These are phyloP conservation scores for Penicillium lagena DNA, from an alignment of 495 filamentous ascomycete genomes.

Conservation along the genomic window DNA sequence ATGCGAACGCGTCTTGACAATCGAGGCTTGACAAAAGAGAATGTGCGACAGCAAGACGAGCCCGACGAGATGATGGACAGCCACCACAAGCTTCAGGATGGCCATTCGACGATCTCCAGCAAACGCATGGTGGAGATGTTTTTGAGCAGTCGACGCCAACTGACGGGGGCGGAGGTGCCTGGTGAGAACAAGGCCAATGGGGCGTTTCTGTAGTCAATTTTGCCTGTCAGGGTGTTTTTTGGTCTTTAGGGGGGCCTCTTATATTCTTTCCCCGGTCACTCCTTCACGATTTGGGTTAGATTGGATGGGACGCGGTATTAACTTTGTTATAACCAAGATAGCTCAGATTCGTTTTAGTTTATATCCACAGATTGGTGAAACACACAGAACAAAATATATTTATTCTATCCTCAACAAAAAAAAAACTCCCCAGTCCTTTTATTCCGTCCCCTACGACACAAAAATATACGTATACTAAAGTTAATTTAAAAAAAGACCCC, in stretches of 20 bases:
- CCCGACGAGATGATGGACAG: slow-evolving; percentile 12
- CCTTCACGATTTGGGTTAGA: neutral
- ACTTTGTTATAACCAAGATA: too few species aligned
- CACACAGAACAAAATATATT: too few species aligned
- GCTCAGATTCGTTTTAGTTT: too few species aligned
- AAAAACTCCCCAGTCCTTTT: too few species aligned
- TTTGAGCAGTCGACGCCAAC: slow-evolving; percentile 46
- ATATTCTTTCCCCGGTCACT: slow-evolving; percentile 8
- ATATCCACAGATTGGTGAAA: too few species aligned
- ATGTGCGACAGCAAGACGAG: slow-evolving; percentile 17
- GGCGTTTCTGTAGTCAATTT: slow-evolving; percentile 21
- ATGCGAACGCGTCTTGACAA: slow-evolving; percentile 15
- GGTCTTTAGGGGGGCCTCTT: neutral
- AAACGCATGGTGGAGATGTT: slow-evolving; percentile 57
- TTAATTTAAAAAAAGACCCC: too few species aligned
- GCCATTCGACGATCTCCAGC: slow-evolving; percentile 35
- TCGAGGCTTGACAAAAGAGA: slow-evolving; percentile 27
- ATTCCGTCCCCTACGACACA: too few species aligned
- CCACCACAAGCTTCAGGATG: slow-evolving; percentile 15
- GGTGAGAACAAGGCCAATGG: slow-evolving; percentile 11
- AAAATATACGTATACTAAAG: too few species aligned
- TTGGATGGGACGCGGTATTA: too few species aligned
- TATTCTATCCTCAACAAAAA: too few species aligned
- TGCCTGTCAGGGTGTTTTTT: neutral
- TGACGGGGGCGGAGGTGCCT: slow-evolving; percentile 21